These are phyloP conservation scores for Polytrichum commune DNA, from an alignment of 225 moss, liverwort and hornwort species.

Conservation along the genomic window DNA sequence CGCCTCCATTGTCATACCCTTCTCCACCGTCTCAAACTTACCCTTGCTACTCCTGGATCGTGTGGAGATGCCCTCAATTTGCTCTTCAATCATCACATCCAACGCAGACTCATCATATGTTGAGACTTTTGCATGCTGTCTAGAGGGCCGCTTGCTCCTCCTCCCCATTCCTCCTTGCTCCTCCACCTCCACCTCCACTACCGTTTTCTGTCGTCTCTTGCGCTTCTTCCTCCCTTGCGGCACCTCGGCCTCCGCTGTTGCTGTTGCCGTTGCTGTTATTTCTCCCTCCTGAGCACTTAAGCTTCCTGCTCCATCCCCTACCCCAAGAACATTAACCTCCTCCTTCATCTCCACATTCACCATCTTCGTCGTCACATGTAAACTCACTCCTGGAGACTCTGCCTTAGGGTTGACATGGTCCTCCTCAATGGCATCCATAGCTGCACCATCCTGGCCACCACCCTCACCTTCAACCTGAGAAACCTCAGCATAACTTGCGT, in stretches of 20 bases:
- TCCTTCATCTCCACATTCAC: background rate
- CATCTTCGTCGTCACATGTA: background rate
- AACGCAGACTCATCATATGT: constrained; percentile 90
- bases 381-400: too few species aligned
- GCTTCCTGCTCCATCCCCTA: background rate
- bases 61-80: constrained; percentile 66
- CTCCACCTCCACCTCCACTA: constrained; percentile 38
- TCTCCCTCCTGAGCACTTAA: too few species aligned
- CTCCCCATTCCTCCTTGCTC: constrained; percentile 49
- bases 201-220: constrained; percentile 21
- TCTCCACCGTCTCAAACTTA: constrained; percentile 75
- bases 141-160: constrained; percentile 76
- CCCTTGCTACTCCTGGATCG: constrained; percentile 67
- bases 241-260: background rate
- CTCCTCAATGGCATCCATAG: background rate
- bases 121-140: constrained; percentile 82
- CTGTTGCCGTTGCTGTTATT: too few species aligned
- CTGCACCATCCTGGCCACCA: background rate
- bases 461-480: too few species aligned
- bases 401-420: background rate
- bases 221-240: constrained; percentile 23
- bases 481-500: too few species aligned
- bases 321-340: background rate
- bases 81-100: constrained; percentile 86
- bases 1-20: constrained; percentile 89